Percentiles rank a stretch among this genome's conserved stretches.
phyloP scores from a whole-genome alignment of 2,329 filamentous ascomycete genomes.

The Paraconiothyrium sp. region DNA sequence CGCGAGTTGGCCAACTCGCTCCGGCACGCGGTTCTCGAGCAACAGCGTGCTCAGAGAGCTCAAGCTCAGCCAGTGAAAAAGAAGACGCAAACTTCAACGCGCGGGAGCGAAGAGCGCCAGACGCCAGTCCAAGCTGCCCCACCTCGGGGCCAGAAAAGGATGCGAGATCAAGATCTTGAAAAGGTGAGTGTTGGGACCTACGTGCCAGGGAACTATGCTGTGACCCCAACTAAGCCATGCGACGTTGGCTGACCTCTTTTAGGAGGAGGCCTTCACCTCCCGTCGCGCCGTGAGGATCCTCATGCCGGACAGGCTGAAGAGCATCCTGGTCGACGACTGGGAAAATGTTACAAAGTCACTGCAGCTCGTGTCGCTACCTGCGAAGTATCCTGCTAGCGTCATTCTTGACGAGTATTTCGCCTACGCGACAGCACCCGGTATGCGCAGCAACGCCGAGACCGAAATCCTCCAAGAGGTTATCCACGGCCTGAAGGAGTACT shows the following conservation, averaged over 20 bases:
- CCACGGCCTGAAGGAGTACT: conserved; percentile 88
- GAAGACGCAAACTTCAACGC: conserved; percentile 68
- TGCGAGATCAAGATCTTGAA: conserved; percentile 83
- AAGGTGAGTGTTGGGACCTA: conserved; percentile 63
- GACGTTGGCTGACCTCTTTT: conserved; percentile 19
- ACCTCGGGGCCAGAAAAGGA: conserved; percentile 75
- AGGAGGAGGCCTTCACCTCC: conserved; percentile 90
- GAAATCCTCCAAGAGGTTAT: conserved; percentile 93
- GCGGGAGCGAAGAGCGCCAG: conserved; percentile 81
- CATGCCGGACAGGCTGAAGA: conserved; percentile 90
- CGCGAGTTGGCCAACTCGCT: conserved; percentile 83
- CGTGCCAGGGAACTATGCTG: neutral
- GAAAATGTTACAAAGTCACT: conserved; percentile 97
- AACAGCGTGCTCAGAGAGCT: conserved; percentile 59
- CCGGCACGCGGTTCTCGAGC: conserved; percentile 72
- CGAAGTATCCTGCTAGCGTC: conserved; percentile 75
- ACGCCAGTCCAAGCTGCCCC: conserved; percentile 64
- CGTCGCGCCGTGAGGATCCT: conserved; percentile 86
- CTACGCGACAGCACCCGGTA: conserved; percentile 70
- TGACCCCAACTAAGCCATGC: neutral
- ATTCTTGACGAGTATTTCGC: conserved; percentile 86
- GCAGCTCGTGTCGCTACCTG: conserved; percentile 86
- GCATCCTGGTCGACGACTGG: conserved; percentile 96
- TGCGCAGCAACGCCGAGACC: conserved; percentile 71
- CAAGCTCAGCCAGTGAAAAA: conserved; percentile 61